Base-by-base conservation (phyloP, 192 early-diverging fungal genomes). In the Rhizophagus clarus region DNA sequence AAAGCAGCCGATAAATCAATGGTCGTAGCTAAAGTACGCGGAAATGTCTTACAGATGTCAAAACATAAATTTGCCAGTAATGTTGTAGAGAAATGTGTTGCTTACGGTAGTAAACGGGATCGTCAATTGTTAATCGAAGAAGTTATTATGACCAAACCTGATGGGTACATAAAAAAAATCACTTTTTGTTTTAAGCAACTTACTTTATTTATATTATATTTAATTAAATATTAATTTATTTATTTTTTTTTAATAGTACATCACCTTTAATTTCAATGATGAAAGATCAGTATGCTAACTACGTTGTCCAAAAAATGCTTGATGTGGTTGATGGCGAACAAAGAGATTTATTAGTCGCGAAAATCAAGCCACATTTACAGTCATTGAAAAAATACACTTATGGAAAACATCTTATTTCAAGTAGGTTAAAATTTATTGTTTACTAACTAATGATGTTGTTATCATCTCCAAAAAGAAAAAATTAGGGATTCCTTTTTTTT, bases 271-370 rank as follows among this genome's bases (percentile, higher is more conserved):
- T 96, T 68, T 86, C 90, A n/a, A 98, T 99, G 97, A 99, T 99
- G 97, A 98, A 98, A 88, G 97, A 99, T 87, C 97, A 99, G 86
- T 99, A 96, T 82, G 98, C 98, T 63, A 99, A 99, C 83, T 99
- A 99, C 85, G 98, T 99, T 37, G 95, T 99, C 60, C 98, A 99
- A 84, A 99, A 99, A 85, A 97, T 99, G 96, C 87, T 99, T 68
- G 98, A 99, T 85, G 97, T 98, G 51, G 96, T 97, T 11, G 95
- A 96, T 79, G 96, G 92, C 17, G 90, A 92, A n/a, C 95, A 98
- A 84, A 90, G 94, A 37, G 94, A 96, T 68, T 77, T 95, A 15
- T 87, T 99, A n/a, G 88, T 99, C 26, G 83, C 85, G 81, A 95
- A 95, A 88, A 98, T 99, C 84, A 93, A 93, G 82, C 96, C 96